These are phyloP conservation scores for Magnolia sinica DNA, from an alignment of 164 flowering plant species.

Conservation along the genomic window DNA sequence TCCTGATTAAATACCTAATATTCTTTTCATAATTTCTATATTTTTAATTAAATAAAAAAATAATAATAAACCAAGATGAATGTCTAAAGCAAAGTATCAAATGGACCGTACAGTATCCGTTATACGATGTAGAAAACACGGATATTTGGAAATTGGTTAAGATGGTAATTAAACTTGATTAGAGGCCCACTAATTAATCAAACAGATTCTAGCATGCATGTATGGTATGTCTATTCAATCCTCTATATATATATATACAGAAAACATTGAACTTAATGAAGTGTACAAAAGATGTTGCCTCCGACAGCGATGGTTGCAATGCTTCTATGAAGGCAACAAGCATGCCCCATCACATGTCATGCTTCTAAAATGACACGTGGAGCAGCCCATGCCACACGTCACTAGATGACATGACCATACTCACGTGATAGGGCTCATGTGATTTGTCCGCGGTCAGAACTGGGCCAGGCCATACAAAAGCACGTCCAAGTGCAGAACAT, in stretches of 20 bases:
- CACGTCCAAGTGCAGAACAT: no score
- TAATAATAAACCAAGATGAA: no score
- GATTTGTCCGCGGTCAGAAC: neutral
- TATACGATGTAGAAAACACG: no score
- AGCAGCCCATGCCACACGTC: neutral
- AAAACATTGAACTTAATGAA: neutral
- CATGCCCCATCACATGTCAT: slow-evolving; percentile 7
- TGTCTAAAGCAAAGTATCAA: no score
- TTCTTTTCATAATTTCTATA: no score
- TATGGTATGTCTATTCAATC: neutral
- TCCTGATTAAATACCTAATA: no score
- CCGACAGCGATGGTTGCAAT: neutral
- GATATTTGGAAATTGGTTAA: neutral
- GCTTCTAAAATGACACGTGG: neutral
- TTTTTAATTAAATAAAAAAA: no score
- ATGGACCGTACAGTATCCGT: no score
- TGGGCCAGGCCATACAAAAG: no score
- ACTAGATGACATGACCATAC: neutral
- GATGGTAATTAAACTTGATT: neutral
- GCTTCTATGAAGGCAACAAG: slow-evolving; percentile 1
- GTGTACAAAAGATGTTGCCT: neutral
- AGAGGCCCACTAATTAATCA: neutral
- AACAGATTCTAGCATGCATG: neutral
- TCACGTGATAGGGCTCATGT: neutral
- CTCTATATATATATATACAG: neutral